Conservation (phyloP, 768 basidiomycete species). For the Tricholoma flavovirens region DNA sequence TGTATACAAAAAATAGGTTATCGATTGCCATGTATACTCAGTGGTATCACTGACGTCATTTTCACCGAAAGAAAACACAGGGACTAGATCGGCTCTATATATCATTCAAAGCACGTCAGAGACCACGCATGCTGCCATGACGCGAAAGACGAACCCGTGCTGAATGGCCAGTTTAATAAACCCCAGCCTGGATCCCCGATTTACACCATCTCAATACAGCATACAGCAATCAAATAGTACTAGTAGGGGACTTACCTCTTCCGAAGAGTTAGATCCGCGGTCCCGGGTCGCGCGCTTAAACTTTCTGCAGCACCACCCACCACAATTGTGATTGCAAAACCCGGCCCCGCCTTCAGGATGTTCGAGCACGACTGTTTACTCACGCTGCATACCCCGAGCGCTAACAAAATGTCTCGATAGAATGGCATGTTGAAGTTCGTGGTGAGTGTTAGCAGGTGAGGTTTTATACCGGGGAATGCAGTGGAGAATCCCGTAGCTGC, state of each 20-base stretch:
- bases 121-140: not conserved
- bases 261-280: conserved; percentile 80
- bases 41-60: conserved; percentile 68
- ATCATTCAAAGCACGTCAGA: not conserved
- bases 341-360: conserved; percentile 63
- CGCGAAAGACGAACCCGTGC: conserved; percentile 56
- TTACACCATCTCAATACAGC: too few relatives aligned
- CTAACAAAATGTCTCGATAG: conserved; percentile 87
- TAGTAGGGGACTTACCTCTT: conserved; percentile 44
- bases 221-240: not conserved
- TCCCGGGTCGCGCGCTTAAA: conserved; percentile 92
- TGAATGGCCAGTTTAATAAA: conserved; percentile 95
- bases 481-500: conserved; percentile 85
- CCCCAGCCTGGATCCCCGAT: conserved; percentile 52
- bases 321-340: conserved; percentile 84
- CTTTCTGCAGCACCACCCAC: conserved; percentile 96
- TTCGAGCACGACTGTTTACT: conserved; percentile 87
- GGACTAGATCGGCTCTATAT: conserved; percentile 87
- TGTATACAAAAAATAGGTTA: conserved; percentile 23
- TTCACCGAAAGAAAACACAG: conserved; percentile 98
- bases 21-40: not conserved
- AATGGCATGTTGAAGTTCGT: conserved; percentile 91
- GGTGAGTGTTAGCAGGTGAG: conserved; percentile 86
- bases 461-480: conserved; percentile 85
- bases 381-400: conserved; percentile 88